Percentiles rank a stretch among this genome's conserved stretches.
phyloP scores from a whole-genome alignment of 2,329 filamentous ascomycete genomes.

The Pyrenophora teres region DNA sequence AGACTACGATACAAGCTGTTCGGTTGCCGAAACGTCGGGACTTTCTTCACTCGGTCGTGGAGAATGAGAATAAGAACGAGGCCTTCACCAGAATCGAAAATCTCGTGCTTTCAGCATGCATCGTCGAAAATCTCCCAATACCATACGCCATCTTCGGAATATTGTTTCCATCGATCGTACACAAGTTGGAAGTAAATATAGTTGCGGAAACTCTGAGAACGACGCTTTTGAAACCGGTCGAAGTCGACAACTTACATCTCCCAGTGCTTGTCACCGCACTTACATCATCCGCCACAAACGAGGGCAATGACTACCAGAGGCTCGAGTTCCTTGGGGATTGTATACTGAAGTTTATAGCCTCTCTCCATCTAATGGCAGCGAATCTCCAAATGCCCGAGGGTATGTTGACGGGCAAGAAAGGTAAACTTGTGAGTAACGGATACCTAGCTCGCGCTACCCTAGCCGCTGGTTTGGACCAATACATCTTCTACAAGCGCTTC shows the following conservation, averaged over 20 bases:
- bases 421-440: slow-evolving; percentile 73
- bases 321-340: slow-evolving; percentile 88
- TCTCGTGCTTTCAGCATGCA: slow-evolving; percentile 56
- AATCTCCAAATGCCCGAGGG: slow-evolving; percentile 75
- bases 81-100: slow-evolving; percentile 53
- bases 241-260: slow-evolving; percentile 55
- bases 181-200: slow-evolving; percentile 69
- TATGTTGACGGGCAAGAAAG: slow-evolving; percentile 70
- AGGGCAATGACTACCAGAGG: slow-evolving; percentile 74
- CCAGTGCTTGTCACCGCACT: slow-evolving; percentile 70
- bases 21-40: slow-evolving; percentile 62
- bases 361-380: slow-evolving; percentile 65
- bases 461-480: slow-evolving; percentile 69
- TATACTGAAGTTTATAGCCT: slow-evolving; percentile 75
- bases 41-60: slow-evolving; percentile 57
- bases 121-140: slow-evolving; percentile 53
- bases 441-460: slow-evolving; percentile 70
- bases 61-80: slow-evolving; percentile 15
- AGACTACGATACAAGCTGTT: slow-evolving; percentile 21
- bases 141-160: slow-evolving; percentile 57
- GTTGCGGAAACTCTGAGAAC: slow-evolving; percentile 65
- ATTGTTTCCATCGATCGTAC: slow-evolving; percentile 73
- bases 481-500: slow-evolving; percentile 71
- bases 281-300: slow-evolving; percentile 65
- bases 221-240: slow-evolving; percentile 59